Base-by-base conservation (phyloP, 805 yeast species). In the Wickerhamiella siamensis region DNA sequence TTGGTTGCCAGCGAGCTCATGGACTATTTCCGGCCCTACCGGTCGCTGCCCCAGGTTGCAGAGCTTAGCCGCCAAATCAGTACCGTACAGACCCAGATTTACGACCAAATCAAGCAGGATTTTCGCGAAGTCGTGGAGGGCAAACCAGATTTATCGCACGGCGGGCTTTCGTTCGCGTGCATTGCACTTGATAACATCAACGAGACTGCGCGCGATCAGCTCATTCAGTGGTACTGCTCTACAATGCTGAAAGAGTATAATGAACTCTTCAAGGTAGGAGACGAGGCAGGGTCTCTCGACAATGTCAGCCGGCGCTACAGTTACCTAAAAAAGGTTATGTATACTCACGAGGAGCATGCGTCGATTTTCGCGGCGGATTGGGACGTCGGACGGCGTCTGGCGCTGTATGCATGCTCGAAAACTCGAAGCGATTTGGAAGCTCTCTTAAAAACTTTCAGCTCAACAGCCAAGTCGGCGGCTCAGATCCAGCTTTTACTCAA, bases 201-300 rank as follows among this genome's bases (percentile, higher is more conserved):
- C 39, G 24, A 26, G 4, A 46, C 46, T 24, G 55, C 57, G 46
- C 70, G 67, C 38, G 73, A 72, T 39, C 74, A 77, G 52, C 65
- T 88, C 37, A 60, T 75, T 6, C 72, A 69, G 37, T 83, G 93
- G 88, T 83, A 80, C 58, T 71, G 81, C 45, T 73, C 71, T 43
- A 67, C 67, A 24, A 76, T 79, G 47, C 65, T 91, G 41, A 72
- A 71, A 52, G 97, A 88, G 52, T 75, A 88, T 35, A 70, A 70
- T 29, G 63, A 74, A 18, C 83, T 91, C 9, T 91, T 91, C 61
- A 71, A 75, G 41, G 67, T 77, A 8, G 69, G 75, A 12, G 96
- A 86, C 51, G 98, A 91, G 60, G 98, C 98, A 0, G 96, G 96
- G 1, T 79, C 93, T 4, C 63, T 91, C 45, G 98, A 91, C 45